Percentiles rank a stretch among this genome's conserved stretches.
These are phyloP conservation scores for Elsinoe perseae DNA, from an alignment of 2,329 filamentous ascomycete genomes.

Conservation along the genomic window DNA sequence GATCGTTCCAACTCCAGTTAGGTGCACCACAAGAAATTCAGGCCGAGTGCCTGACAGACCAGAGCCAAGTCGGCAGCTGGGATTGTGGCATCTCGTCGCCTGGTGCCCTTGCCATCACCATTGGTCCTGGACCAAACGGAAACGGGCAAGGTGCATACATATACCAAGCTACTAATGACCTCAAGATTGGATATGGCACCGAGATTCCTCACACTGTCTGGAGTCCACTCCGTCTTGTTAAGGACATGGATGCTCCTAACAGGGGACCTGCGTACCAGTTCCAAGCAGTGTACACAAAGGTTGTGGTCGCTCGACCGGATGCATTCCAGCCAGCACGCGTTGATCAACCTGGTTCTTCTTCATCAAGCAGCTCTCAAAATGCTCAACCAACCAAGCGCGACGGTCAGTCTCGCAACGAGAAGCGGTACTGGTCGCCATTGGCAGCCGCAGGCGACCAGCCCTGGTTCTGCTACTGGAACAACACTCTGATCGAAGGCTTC, in stretches of 20 bases:
- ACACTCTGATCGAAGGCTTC: constrained; percentile 58
- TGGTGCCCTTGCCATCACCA: constrained; percentile 25
- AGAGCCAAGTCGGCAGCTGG: constrained; percentile 53
- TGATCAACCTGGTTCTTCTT: constrained; percentile 20
- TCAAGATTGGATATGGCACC: constrained; percentile 50
- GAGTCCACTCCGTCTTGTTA: constrained; percentile 45
- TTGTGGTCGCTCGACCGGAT: constrained; percentile 47
- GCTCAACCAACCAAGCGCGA: background rate
- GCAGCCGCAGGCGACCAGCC: constrained; percentile 50
- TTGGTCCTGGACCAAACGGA: constrained; percentile 21
- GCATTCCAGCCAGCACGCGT: constrained; percentile 29
- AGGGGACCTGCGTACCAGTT: constrained; percentile 59
- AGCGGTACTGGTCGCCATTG: constrained; percentile 21
- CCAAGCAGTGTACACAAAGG: constrained; percentile 54
- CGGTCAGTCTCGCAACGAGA: background rate
- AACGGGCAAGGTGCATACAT: constrained; percentile 25
- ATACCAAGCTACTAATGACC: constrained; percentile 24
- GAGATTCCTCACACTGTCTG: constrained; percentile 45
- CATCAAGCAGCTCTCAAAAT: constrained; percentile 21
- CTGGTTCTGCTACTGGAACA: constrained; percentile 65
- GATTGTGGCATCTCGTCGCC: constrained; percentile 47
- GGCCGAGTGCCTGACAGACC: constrained; percentile 51
- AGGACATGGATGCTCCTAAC: constrained; percentile 48
- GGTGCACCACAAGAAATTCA: constrained; percentile 45
- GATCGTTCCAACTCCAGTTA: constrained; percentile 49